phyloP scores from a whole-genome alignment of 192 early-diverging fungal genomes.

The Backusella parvicylindrica region DNA sequence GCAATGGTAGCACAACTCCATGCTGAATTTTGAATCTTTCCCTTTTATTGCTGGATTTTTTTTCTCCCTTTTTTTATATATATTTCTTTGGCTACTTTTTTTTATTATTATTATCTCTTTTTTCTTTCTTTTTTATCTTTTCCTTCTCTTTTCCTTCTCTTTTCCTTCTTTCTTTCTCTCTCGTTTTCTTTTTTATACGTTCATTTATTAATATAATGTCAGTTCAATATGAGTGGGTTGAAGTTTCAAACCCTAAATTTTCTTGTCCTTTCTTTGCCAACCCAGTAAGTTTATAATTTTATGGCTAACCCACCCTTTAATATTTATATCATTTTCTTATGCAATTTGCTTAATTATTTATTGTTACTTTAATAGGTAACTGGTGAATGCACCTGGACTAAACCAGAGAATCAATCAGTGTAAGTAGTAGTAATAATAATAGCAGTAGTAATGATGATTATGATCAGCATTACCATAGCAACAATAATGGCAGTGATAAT shows the following conservation, averaged over 20 bases:
- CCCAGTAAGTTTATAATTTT: slow-evolving; percentile 40
- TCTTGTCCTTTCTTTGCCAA: slow-evolving; percentile 64
- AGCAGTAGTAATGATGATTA: background rate
- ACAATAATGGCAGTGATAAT: background rate
- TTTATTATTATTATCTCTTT: background rate
- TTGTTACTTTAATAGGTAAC: slow-evolving; percentile 52
- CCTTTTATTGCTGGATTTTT: background rate
- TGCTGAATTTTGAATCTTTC: slow-evolving; percentile 2
- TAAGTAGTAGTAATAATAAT: slow-evolving; percentile 37
- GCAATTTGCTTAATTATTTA: background rate
- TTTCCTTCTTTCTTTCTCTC: background rate
- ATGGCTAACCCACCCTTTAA: background rate
- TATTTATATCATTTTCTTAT: background rate
- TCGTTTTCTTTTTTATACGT: background rate
- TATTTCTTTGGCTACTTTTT: background rate
- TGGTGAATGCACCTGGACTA: slow-evolving; percentile 77
- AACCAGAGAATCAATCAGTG: slow-evolving; percentile 60
- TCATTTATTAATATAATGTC: slow-evolving; percentile 12
- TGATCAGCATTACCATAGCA: background rate
- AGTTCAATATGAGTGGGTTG: slow-evolving; percentile 53
- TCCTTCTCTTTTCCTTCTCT: background rate
- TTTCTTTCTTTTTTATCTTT: background rate
- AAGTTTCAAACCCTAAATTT: slow-evolving; percentile 68
- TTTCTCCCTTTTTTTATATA: background rate
- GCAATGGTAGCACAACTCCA: background rate